Evolutionary conservation across 257 asterid species (phyloP).

Genomic region (Scutellaria baicalensis): DNA sequence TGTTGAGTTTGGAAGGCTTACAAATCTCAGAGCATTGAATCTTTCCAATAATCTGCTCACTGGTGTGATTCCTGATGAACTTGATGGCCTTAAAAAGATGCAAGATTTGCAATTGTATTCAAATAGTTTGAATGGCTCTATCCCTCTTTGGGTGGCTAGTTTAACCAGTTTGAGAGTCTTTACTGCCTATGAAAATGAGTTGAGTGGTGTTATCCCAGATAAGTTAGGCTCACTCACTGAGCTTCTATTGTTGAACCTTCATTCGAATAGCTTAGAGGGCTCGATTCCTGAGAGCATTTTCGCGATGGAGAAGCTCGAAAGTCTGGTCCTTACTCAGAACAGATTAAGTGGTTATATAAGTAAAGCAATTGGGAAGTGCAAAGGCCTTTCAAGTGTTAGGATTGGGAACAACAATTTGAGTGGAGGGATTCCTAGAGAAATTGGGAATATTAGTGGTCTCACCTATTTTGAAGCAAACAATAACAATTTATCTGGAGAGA

Average conservation of each 20-base stretch:
- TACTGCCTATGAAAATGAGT: slow-evolving; percentile 83
- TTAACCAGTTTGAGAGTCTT: slow-evolving; percentile 54
- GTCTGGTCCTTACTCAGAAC: slow-evolving; percentile 80
- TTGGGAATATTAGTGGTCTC: slow-evolving; percentile 82
- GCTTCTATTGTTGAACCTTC: slow-evolving; percentile 70
- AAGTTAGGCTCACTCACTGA: slow-evolving; percentile 53
- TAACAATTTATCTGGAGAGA: slow-evolving; percentile 78
- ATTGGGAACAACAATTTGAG: slow-evolving; percentile 70
- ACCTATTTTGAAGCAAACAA: slow-evolving; percentile 88
- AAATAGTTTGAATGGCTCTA: slow-evolving; percentile 69
- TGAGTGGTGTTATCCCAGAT: slow-evolving; percentile 68
- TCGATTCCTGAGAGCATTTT: slow-evolving; percentile 76
- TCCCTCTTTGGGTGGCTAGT: slow-evolving; percentile 72
- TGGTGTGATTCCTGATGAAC: slow-evolving; percentile 66
- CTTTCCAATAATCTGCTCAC: slow-evolving; percentile 56
- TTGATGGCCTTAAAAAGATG: slow-evolving; percentile 42
- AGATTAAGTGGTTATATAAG: slow-evolving; percentile 57
- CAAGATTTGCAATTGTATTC: slow-evolving; percentile 64
- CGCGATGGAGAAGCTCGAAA: slow-evolving; percentile 55
- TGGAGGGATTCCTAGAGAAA: slow-evolving; percentile 64
- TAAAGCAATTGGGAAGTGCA: slow-evolving; percentile 60
- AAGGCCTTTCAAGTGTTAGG: slow-evolving; percentile 66
- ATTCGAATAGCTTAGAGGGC: slow-evolving; percentile 75
- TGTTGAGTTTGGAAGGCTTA: slow-evolving; percentile 47
- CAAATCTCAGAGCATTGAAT: slow-evolving; percentile 52